These are phyloP conservation scores for Gossypium anomalum DNA, from an alignment of 345 rosid genomes.

Conservation along the genomic window DNA sequence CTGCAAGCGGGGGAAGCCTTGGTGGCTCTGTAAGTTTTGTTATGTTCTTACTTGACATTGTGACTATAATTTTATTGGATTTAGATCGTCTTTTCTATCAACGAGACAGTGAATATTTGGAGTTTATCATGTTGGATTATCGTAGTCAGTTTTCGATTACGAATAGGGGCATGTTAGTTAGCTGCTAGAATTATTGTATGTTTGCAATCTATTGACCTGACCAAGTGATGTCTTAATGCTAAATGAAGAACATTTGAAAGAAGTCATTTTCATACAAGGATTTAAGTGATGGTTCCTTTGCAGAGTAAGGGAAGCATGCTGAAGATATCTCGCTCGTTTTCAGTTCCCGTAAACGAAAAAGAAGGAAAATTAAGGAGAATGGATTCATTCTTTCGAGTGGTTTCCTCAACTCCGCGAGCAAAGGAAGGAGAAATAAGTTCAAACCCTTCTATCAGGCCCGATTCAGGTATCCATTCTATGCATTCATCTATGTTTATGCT, in stretches of 20 bases:
- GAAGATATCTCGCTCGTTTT: slow-evolving; percentile 71
- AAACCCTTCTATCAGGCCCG: slow-evolving; percentile 36
- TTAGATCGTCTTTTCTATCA: not conserved
- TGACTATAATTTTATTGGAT: slow-evolving; percentile 5
- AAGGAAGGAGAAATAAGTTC: slow-evolving; percentile 51
- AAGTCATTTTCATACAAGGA: not conserved
- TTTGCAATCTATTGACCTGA: not conserved
- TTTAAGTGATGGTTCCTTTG: slow-evolving; percentile 21
- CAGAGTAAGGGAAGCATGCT: slow-evolving; percentile 52
- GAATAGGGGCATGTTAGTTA: not conserved
- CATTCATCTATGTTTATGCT: not conserved
- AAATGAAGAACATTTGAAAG: not conserved
- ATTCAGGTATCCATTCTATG: slow-evolving; percentile 38
- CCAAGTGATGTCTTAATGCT: not conserved
- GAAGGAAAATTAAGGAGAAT: slow-evolving; percentile 60
- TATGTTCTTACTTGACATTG: not conserved
- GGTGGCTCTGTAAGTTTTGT: slow-evolving; percentile 30
- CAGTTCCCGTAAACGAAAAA: slow-evolving; percentile 71
- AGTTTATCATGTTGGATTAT: not conserved
- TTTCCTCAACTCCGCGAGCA: slow-evolving; percentile 75
- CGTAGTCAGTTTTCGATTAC: not conserved
- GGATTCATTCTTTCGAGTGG: slow-evolving; percentile 87
- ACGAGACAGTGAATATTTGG: not conserved
- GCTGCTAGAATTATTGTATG: not conserved
- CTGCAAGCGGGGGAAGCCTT: slow-evolving; percentile 39